Evolutionary conservation across 2,329 filamentous ascomycete genomes (phyloP).

Genomic region (Aspergillus persii): DNA sequence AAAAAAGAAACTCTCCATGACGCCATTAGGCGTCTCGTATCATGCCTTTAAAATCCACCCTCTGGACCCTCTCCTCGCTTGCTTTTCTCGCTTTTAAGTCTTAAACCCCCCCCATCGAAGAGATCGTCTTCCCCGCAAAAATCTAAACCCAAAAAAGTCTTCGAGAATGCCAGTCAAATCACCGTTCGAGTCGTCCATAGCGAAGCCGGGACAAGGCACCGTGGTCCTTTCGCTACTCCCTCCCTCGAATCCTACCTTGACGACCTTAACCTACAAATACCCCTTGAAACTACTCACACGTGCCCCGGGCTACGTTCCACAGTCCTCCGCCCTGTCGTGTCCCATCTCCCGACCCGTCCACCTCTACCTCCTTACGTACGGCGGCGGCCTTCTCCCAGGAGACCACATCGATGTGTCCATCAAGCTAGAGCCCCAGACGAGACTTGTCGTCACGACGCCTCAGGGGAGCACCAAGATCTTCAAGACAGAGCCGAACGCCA

Average conservation of each 20-base stretch:
- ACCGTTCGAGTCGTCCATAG: slow-evolving; percentile 74
- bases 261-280: slow-evolving; percentile 82
- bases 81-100: neutral
- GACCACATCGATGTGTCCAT: slow-evolving; percentile 76
- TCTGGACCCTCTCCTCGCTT: slow-evolving; percentile 3
- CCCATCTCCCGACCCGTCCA: slow-evolving; percentile 59
- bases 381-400: slow-evolving; percentile 85
- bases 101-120: neutral
- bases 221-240: slow-evolving; percentile 73
- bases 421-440: slow-evolving; percentile 61
- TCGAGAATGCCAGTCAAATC: slow-evolving; percentile 48
- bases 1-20: slow-evolving; percentile 11
- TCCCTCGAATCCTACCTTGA: slow-evolving; percentile 67
- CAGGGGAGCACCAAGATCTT: slow-evolving; percentile 94
- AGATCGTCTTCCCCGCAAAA: slow-evolving; percentile 8
- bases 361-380: slow-evolving; percentile 90
- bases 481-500: slow-evolving; percentile 59
- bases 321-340: slow-evolving; percentile 33
- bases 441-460: slow-evolving; percentile 60
- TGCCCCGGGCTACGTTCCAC: slow-evolving; percentile 60
- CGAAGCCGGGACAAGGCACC: slow-evolving; percentile 72
- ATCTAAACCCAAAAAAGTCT: slow-evolving; percentile 12
- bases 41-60: slow-evolving; percentile 11
- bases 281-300: slow-evolving; percentile 91
- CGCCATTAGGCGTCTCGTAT: slow-evolving; percentile 10